Evolutionary conservation across 176 grass and related monocot species (phyloP), one percentile per base, ranked within the genome.

Genomic region (Oropetium thomaeum): DNA sequence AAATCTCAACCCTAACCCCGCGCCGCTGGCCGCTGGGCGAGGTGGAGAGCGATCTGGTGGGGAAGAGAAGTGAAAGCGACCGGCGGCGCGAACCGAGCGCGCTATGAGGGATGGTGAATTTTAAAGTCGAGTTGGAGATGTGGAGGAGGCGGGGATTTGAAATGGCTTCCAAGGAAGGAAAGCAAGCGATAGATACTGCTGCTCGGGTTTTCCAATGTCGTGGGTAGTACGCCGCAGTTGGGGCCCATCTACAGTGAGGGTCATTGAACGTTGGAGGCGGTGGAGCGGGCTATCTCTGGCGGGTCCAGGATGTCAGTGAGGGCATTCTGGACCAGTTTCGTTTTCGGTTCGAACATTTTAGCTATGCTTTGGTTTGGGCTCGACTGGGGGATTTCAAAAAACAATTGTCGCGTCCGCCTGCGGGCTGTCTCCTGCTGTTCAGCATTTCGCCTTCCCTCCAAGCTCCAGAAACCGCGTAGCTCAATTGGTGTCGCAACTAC

Each of bases 1-100:
- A 5, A 30, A 10, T 59, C 83, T 25, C 69, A 67, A 28, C 76
- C 76, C 75, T 61, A 49, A 42, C 38, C 10, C 3, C 41, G 25
- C 41, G 6, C 32, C 7, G 74, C 47, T 37, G 30, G 6, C 32
- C 7, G 74, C 47, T 37, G 30, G 19, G 31, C 47, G 31, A 33
- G 17, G 52, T 19, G 29, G 26, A 8, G 68, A 17, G 60, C 22
- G 67, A 58, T 34, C 47, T 38, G 68, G 3, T 3, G 13, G 31
- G 43, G 58, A 16, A 30, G 25, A 28, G 17, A 16, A 16, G 38
- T 38, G 32, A 4, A 20, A 4, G 6, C 26, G 5, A 29, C 7
- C 14, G 5, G 62, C 17, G 49, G 27, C 45, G 45, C 45, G 49
- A 57, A 69, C 31, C 6, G 48, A 34, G 64, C 11, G 60, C n/a